These are phyloP conservation scores for Solanum chaucha DNA, from an alignment of 257 asterid genomes.

Conservation along the genomic window DNA sequence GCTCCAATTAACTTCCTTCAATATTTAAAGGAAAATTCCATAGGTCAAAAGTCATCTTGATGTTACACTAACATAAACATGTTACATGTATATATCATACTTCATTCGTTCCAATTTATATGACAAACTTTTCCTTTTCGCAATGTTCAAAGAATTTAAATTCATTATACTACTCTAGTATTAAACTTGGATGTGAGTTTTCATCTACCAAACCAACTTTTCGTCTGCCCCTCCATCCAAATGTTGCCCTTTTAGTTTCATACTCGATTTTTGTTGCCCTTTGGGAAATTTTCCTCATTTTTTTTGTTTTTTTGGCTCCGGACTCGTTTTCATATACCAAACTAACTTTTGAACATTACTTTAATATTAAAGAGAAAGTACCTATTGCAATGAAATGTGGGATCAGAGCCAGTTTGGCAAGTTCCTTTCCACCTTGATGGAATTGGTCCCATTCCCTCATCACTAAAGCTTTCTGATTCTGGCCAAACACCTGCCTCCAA, in stretches of 20 bases:
- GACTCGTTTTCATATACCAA: background rate
- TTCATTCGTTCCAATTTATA: background rate
- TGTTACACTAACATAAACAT: background rate
- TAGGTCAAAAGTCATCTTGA: background rate
- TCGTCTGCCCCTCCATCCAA: too few relatives aligned
- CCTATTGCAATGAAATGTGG: constrained; percentile 74
- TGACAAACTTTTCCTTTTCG: background rate
- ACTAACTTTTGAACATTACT: background rate
- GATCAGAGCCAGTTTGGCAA: constrained; percentile 57
- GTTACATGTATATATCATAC: background rate
- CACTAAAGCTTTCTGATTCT: constrained; percentile 76
- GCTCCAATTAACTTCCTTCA: constrained; percentile 92
- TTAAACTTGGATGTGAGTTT: background rate
- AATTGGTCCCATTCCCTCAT: constrained; percentile 52
- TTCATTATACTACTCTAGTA: background rate
- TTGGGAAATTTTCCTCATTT: too few relatives aligned
- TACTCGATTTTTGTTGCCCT: too few relatives aligned
- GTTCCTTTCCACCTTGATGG: constrained; percentile 86
- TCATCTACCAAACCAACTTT: too few relatives aligned
- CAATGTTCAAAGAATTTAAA: background rate
- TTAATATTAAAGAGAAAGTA: background rate
- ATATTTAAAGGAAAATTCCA: background rate
- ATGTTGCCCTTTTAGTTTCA: too few relatives aligned
- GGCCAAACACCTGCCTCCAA: constrained; percentile 74
- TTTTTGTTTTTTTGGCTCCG: too few relatives aligned